Percentiles rank a stretch among this genome's conserved stretches.
Conservation (phyloP, 2,329 filamentous ascomycete genomes). For the Ceratocystis albifundus region DNA sequence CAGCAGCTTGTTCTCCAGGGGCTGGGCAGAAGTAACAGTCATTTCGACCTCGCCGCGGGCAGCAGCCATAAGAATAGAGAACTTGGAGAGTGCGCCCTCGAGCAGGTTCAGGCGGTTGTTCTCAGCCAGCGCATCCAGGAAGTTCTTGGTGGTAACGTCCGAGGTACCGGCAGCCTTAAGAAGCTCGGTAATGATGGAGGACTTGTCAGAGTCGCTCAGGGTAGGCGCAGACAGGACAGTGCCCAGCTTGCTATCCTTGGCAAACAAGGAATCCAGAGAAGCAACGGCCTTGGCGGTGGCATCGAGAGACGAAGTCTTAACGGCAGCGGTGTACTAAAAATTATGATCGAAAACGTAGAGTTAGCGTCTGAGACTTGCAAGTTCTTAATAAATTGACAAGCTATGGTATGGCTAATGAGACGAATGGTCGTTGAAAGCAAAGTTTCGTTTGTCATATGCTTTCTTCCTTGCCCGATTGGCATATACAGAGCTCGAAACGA, state of each 20-base stretch:
- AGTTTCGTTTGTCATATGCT: too few species aligned
- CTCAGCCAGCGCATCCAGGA: constrained; percentile 78
- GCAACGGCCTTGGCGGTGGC: constrained; percentile 68
- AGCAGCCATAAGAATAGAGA: constrained; percentile 74
- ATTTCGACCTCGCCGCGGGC: constrained; percentile 88
- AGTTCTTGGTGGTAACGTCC: constrained; percentile 85
- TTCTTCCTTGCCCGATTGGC: not conserved
- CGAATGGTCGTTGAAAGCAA: not conserved
- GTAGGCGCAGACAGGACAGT: constrained; percentile 69
- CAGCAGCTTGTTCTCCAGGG: constrained; percentile 79
- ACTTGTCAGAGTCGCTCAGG: constrained; percentile 68
- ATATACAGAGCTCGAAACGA: not conserved
- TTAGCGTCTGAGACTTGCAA: constrained; percentile 8
- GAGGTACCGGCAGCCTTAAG: constrained; percentile 65
- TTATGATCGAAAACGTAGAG: not conserved
- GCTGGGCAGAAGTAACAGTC: constrained; percentile 77
- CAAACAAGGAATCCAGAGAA: constrained; percentile 58
- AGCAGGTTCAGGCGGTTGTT: constrained; percentile 89
- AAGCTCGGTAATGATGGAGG: constrained; percentile 74
- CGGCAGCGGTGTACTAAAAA: constrained; percentile 82
- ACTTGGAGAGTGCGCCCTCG: constrained; percentile 76
- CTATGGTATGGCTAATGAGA: not conserved
- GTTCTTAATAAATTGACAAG: not conserved
- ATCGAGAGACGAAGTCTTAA: constrained; percentile 78
- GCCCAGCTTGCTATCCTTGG: constrained; percentile 72